phyloP scores from a whole-genome alignment of 805 yeast species.

The Scheffersomyces amazonensis region DNA sequence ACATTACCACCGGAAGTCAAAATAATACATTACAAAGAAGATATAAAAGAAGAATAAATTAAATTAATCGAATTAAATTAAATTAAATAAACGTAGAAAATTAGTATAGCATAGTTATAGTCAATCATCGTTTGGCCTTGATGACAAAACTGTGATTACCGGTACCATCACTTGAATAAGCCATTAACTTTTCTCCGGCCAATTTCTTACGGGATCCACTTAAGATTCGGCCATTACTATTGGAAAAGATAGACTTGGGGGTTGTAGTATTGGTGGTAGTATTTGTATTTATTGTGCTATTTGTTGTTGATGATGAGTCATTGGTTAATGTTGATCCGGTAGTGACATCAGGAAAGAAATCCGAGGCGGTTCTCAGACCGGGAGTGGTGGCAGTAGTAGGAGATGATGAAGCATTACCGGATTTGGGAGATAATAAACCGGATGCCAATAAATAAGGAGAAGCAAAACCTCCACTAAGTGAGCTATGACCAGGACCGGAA shows the following conservation, averaged over 20 bases:
- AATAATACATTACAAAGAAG: too few species aligned
- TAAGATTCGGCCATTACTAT: constrained; percentile 20
- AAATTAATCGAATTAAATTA: too few species aligned
- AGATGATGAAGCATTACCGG: constrained; percentile 4
- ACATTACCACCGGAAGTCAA: too few species aligned
- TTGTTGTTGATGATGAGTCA: constrained; percentile 1
- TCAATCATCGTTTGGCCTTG: constrained; percentile 26
- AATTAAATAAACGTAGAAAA: neutral
- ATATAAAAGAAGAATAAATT: too few species aligned
- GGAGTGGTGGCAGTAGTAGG: constrained; percentile 2
- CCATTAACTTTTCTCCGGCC: constrained; percentile 32
- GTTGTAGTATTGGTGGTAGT: constrained; percentile 8
- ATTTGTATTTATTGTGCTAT: neutral
- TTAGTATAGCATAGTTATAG: too few species aligned
- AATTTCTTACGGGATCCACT: constrained; percentile 19
- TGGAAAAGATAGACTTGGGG: constrained; percentile 19
- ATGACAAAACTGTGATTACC: constrained; percentile 36
- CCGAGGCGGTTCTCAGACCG: constrained; percentile 2
- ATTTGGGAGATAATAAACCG: constrained; percentile 54
- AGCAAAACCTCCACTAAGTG: constrained; percentile 44
- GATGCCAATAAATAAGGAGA: constrained; percentile 70
- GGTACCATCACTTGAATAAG: constrained; percentile 39
- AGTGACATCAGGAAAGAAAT: too few species aligned
- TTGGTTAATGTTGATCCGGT: constrained; percentile 3
- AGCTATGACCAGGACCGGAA: constrained; percentile 11